These are phyloP conservation scores for Nymphaea colorata DNA, from an alignment of 164 flowering plant species.

Conservation along the genomic window DNA sequence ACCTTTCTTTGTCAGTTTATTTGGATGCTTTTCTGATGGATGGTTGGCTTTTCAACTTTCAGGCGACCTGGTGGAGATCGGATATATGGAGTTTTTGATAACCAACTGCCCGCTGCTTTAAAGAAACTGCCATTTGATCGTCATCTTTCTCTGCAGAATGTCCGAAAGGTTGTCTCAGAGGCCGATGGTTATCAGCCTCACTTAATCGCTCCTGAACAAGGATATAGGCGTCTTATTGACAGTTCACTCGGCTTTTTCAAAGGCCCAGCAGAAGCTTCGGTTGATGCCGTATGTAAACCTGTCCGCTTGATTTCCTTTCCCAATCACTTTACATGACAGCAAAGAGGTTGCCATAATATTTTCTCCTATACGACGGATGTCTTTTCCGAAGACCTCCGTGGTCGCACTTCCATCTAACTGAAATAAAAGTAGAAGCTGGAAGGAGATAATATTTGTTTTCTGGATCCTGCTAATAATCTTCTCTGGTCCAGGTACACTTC, in stretches of 20 bases:
- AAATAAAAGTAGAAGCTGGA: too few relatives aligned
- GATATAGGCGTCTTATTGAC: slow-evolving; percentile 91
- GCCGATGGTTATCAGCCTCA: slow-evolving; percentile 99
- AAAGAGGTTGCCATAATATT: background rate
- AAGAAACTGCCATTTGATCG: slow-evolving; percentile 87
- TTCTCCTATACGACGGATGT: too few relatives aligned
- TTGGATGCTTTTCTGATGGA: background rate
- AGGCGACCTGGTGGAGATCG: slow-evolving; percentile 91
- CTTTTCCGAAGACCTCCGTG: too few relatives aligned
- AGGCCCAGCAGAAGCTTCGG: slow-evolving; percentile 99
- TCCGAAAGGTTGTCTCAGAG: slow-evolving; percentile 69
- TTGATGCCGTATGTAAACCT: slow-evolving; percentile 76
- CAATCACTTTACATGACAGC: background rate
- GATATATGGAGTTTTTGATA: slow-evolving; percentile 74
- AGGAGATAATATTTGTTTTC: background rate
- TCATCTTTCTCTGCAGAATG: slow-evolving; percentile 70
- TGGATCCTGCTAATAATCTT: background rate
- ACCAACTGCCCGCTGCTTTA: slow-evolving; percentile 87
- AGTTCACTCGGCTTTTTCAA: slow-evolving; percentile 86
- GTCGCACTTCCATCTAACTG: background rate
- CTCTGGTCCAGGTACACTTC: slow-evolving; percentile 67
- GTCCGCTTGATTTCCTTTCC: background rate
- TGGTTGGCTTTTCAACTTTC: slow-evolving; percentile 5
- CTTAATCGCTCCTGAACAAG: slow-evolving; percentile 98
- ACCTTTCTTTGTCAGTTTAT: background rate